A percentile compares a stretch with the other conserved stretches of the same genome.
phyloP scores from a whole-genome alignment of 768 basidiomycete genomes.

The Steccherinum ochraceum region DNA sequence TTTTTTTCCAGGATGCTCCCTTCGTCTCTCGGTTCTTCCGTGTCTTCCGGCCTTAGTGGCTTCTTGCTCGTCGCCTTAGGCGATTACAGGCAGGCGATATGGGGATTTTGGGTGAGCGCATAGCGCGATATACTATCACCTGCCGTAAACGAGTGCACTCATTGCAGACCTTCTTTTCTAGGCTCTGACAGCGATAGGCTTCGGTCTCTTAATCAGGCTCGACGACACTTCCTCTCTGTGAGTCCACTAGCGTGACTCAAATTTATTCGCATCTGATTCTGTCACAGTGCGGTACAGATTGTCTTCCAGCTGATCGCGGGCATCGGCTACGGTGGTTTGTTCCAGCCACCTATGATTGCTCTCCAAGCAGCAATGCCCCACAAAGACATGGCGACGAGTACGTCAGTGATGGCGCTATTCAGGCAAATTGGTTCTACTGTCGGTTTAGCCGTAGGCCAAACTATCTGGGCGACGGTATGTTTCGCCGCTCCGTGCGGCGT shows the following conservation, averaged over 20 bases:
- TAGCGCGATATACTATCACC: neutral
- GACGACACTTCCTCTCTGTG: constrained; percentile 26
- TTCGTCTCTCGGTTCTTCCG: constrained; percentile 22
- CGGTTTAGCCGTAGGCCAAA: constrained; percentile 21
- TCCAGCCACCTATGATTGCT: constrained; percentile 30
- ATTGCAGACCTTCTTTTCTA: no score
- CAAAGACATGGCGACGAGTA: constrained; percentile 36
- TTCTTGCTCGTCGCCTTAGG: constrained; percentile 20
- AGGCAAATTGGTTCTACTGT: constrained; percentile 19
- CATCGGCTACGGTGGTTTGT: constrained; percentile 28
- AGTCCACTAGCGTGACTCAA: no score
- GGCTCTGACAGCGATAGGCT: no score
- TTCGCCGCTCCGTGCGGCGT: no score
- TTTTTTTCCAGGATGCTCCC: constrained; percentile 26
- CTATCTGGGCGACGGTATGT: constrained; percentile 16
- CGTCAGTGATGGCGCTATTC: constrained; percentile 27
- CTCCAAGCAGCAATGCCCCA: constrained; percentile 42
- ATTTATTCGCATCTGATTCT: no score
- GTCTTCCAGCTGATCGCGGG: constrained; percentile 27
- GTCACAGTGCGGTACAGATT: constrained; percentile 28
- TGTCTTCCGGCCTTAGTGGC: constrained; percentile 18
- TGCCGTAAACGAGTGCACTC: no score
- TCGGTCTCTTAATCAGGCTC: constrained; percentile 30
- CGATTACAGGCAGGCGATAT: constrained; percentile 27
- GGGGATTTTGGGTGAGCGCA: constrained; percentile 16